Evolutionary conservation across 2,329 filamentous ascomycete genomes (phyloP).

Genomic region (Microascus cirrosus): DNA sequence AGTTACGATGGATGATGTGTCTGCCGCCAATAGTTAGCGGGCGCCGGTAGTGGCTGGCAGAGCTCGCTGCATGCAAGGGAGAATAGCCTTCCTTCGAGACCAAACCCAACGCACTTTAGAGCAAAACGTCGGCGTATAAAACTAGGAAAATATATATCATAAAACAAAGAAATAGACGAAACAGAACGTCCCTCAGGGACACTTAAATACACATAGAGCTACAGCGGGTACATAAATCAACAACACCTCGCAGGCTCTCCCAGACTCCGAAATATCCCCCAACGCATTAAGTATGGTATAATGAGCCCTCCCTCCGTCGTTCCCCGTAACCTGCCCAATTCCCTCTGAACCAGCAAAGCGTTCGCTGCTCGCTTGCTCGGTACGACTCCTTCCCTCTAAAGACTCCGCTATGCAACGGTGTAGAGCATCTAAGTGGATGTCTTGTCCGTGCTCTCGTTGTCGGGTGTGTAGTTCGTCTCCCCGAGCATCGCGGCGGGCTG

Average conservation of each 20-base stretch:
- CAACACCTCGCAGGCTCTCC: slow-evolving; percentile 1
- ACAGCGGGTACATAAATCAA: not conserved
- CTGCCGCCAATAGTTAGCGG: not conserved
- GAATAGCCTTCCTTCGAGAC: no score
- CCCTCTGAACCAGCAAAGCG: not conserved
- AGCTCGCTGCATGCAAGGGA: no score
- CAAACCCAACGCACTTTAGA: not conserved
- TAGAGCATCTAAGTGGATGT: not conserved
- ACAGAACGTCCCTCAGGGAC: not conserved
- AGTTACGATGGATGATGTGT: not conserved
- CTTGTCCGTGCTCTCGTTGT: slow-evolving; percentile 31
- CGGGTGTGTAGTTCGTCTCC: slow-evolving; percentile 60
- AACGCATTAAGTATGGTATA: not conserved
- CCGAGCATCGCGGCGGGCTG: slow-evolving; percentile 47
- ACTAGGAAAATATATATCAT: not conserved
- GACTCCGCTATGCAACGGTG: not conserved
- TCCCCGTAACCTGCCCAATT: not conserved
- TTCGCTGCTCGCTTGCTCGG: not conserved
- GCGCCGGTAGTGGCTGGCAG: not conserved
- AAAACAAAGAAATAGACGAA: not conserved
- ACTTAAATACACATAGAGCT: slow-evolving; percentile 1
- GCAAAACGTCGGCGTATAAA: not conserved
- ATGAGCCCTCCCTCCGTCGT: not conserved
- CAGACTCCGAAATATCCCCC: not conserved
- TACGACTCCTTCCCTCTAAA: not conserved